Evolutionary conservation across 2,329 filamentous ascomycete genomes (phyloP), one percentile per base, ranked within the genome.

Genomic region (Stylonectria norvegica): DNA sequence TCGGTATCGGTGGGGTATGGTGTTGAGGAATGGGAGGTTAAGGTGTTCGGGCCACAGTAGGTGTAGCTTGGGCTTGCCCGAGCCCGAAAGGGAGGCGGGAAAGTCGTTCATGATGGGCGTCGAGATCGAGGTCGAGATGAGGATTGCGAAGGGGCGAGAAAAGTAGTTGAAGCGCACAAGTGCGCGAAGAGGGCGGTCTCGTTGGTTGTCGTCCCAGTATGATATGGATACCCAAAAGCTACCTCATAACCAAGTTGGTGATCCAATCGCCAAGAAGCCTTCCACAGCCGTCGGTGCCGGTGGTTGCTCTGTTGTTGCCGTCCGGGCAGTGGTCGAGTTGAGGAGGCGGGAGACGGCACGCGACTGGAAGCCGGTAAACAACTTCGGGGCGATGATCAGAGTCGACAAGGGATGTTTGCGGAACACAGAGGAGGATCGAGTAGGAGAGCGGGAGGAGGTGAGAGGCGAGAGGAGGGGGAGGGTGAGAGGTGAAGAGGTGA

Each of bases 21-120:
- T 68, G 50, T 68, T 71, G 39, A 71, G 57, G 34, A 69, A 65
- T 11, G 66, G 65, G 36, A 70, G 53, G 50, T 67, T 68, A 34
- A 71, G 50, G 32, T 66, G 65, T 33, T 67, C 65, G 20, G 65
- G 64, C 57, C 64, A 64, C 10, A 67, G 57, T 23, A 64, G 61
- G 34, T 67, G 65, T 15, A 66, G 60, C 54, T 66, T 63, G 36
- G 66, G 63, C 58, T 70, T 71, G 47, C 63, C 61, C 45, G 65
- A 59, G 47, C 63, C 61, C 45, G 65, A 59, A 9, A 63, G 45
- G 34, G 66, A 53, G 27, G 59, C 61, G 40, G 62, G 43, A 32
- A 67, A 53, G 51, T 68, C 65, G 51, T 65, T 64, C 67, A 69
- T 69, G 42, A 38, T 62, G 47, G 45, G 30, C 16, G 42, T 48